phyloP scores from a whole-genome alignment of 1,139 yeast genomes.

The Zygoascus meyerae region DNA sequence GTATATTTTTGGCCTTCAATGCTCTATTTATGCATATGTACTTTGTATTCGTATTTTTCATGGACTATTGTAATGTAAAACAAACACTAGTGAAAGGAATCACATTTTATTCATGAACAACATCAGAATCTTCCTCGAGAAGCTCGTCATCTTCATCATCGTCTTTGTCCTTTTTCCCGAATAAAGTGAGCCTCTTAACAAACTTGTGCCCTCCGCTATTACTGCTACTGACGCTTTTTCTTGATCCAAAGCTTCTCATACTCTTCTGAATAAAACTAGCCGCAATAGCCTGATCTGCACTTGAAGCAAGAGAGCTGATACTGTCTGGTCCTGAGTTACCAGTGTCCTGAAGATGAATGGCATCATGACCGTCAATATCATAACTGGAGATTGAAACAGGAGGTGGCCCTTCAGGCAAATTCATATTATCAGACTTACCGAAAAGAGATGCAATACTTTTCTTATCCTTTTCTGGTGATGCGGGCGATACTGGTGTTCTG shows the following conservation, averaged over 20 bases:
- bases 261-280: conserved; percentile 27
- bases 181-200: conserved; percentile 29
- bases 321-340: background rate
- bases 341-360: background rate
- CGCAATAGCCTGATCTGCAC: background rate
- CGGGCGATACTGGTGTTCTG: conserved; percentile 5
- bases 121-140: conserved; percentile 5
- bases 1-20: too few species aligned
- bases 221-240: conserved; percentile 2
- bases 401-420: conserved; percentile 12
- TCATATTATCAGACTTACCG: conserved; percentile 21
- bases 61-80: too few species aligned
- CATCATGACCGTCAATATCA: background rate
- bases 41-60: too few species aligned
- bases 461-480: conserved; percentile 6
- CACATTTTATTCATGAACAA: background rate
- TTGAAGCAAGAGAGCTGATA: background rate
- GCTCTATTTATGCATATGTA: too few species aligned
- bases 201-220: conserved; percentile 20
- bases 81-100: too few species aligned
- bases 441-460: conserved; percentile 26
- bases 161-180: conserved; percentile 25
- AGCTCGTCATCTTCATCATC: conserved; percentile 16
- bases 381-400: background rate
- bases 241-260: conserved; percentile 24